A percentile compares a stretch with the other conserved stretches of the same genome.
phyloP scores from a whole-genome alignment of 768 basidiomycete species.

The Suillus spraguei region DNA sequence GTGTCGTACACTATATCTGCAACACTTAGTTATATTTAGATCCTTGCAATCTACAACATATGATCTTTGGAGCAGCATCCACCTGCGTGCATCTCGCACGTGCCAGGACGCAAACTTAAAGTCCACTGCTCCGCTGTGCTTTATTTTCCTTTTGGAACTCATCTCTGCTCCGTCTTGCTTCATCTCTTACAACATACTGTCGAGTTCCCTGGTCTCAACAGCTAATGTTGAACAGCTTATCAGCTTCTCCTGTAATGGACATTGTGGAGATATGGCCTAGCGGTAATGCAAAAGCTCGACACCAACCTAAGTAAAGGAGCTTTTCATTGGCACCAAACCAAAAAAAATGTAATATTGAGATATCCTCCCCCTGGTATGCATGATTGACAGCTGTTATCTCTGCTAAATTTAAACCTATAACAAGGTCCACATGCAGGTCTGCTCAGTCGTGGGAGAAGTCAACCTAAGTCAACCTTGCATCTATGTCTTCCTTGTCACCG shows the following conservation, averaged over 20 bases:
- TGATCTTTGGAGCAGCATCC: too few species aligned
- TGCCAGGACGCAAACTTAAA: not conserved
- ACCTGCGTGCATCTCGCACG: too few species aligned
- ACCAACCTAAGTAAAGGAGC: not conserved
- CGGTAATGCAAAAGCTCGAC: not conserved
- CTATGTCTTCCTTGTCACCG: slow-evolving; percentile 11
- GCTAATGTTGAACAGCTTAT: not conserved
- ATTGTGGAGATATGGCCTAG: not conserved
- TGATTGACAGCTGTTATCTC: not conserved
- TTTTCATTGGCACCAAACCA: not conserved
- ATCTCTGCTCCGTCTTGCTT: not conserved
- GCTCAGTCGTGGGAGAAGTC: slow-evolving; percentile 8
- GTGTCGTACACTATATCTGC: too few species aligned
- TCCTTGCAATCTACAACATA: too few species aligned
- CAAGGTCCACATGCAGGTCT: slow-evolving; percentile 4
- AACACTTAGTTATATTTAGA: too few species aligned
- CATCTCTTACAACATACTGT: not conserved
- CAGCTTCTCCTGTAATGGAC: not conserved
- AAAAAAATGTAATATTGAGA: not conserved
- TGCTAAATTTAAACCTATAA: slow-evolving; percentile 2
- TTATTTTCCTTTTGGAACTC: not conserved
- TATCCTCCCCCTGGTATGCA: not conserved
- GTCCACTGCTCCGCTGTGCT: not conserved
- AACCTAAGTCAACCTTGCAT: not conserved
- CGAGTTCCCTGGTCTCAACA: not conserved